phyloP scores from a whole-genome alignment of 1,139 yeast genomes.

The Arxiozyma heterogenica region DNA sequence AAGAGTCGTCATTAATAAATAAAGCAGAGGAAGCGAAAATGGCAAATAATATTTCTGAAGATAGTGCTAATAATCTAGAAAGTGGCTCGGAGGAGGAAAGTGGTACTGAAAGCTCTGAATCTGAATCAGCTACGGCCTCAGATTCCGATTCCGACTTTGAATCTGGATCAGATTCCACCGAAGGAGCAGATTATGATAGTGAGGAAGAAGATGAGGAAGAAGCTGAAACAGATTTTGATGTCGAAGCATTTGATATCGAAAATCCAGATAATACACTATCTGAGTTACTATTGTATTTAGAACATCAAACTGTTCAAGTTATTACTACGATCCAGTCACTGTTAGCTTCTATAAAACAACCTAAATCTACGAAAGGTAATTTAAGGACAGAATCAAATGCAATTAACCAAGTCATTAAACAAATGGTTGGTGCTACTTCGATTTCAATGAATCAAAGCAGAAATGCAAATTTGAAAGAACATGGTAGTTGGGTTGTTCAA shows the following conservation, averaged over 20 bases:
- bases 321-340: constrained; percentile 82
- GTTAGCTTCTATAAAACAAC: constrained; percentile 64
- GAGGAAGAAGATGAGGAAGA: constrained; percentile 12
- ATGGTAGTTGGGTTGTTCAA: constrained; percentile 84
- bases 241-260: constrained; percentile 67
- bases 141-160: not conserved
- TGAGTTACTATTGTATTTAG: constrained; percentile 76
- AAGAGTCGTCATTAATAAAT: not conserved
- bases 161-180: constrained; percentile 1
- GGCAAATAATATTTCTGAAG: not conserved
- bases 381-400: constrained; percentile 64
- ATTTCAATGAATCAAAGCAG: constrained; percentile 84
- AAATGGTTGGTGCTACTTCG: constrained; percentile 86
- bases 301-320: constrained; percentile 88
- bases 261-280: constrained; percentile 84
- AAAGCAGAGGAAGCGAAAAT: not conserved
- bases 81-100: constrained; percentile 1
- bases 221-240: constrained; percentile 40
- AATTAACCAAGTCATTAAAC: constrained; percentile 66
- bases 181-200: constrained; percentile 1
- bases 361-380: constrained; percentile 67
- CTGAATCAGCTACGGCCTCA: not conserved
- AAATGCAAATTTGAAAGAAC: constrained; percentile 69
- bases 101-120: constrained; percentile 1
- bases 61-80: not conserved